Evolutionary conservation across 495 filamentous ascomycete species (phyloP).

Genomic region (Podospora comata): DNA sequence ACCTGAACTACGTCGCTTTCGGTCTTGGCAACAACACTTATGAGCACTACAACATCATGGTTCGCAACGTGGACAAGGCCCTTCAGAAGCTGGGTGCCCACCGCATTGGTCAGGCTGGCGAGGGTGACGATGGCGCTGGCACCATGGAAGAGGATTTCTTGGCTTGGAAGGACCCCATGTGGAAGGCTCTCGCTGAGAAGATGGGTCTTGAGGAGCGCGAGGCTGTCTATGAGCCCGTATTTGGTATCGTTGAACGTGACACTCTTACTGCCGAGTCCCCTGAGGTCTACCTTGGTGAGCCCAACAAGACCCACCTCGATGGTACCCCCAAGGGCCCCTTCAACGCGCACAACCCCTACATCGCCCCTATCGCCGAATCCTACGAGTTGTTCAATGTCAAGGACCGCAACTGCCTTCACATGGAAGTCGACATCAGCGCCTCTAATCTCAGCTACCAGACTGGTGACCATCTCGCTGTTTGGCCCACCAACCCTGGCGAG

Average conservation of each 20-base stretch:
- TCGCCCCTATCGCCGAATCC: conserved; percentile 89
- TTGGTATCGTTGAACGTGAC: conserved; percentile 74
- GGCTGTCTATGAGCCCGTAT: conserved; percentile 92
- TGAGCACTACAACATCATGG: conserved; percentile 99
- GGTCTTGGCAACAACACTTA: conserved; percentile 99
- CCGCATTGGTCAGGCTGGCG: conserved; percentile 82
- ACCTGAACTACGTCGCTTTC: conserved; percentile 91
- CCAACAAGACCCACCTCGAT: conserved; percentile 92
- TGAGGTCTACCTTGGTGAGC: conserved; percentile 91
- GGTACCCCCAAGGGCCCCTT: conserved; percentile 82
- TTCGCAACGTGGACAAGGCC: conserved; percentile 79
- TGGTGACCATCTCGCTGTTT: conserved; percentile 94
- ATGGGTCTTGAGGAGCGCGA: conserved; percentile 94
- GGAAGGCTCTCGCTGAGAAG: conserved; percentile 72
- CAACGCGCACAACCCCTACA: conserved; percentile 95
- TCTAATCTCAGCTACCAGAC: conserved; percentile 91
- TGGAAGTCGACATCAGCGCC: conserved; percentile 88
- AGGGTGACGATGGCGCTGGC: conserved; percentile 96
- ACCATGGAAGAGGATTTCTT: conserved; percentile 99
- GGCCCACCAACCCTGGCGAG: conserved; percentile 91
- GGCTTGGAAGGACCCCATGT: conserved; percentile 99
- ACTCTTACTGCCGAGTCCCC: conserved; percentile 72
- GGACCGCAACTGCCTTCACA: conserved; percentile 91
- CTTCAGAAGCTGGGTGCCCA: conserved; percentile 76
- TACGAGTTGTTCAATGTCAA: conserved; percentile 88